Base-by-base conservation (phyloP, 352 stramenopile species). In the Sclerospora graminicola region DNA sequence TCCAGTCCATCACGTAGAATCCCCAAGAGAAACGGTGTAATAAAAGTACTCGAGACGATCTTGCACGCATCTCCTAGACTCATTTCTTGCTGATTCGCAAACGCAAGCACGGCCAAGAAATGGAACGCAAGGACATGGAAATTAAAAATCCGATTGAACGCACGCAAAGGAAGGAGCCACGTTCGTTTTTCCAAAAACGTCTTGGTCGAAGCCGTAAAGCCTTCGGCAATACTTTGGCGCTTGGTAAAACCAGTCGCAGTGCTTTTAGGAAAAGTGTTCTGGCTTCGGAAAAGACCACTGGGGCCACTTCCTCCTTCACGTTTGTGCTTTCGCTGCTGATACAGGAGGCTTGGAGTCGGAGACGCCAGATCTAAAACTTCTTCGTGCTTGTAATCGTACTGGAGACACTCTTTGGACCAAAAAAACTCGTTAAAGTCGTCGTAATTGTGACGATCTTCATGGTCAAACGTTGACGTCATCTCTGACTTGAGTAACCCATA, bases 401-500 rank as follows among this genome's bases (percentile, higher is more conserved):
- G 77, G 18, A 99, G 74, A 51, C 96, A 99, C 2, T 82, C 65
- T n/a, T 82, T 74, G 14, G 81, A 95, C 96, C 96, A 99, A 58
- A 99, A 99, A 56, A 98, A 99, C 73, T 99, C 96, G 67, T 99
- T 99, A 53, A 98, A 98, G 56, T 99, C 96, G 34, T 99, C 96
- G 57, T 99, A 99, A 63, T 98, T 99, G 54, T 94, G 78, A 19
- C 90, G 94, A 38, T 97, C 81, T 29, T 90, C 55, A 60, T 99
- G 95, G 51, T 99, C 96, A 15, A 66, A 72, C 41, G 74, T 84
- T 4, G 66, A 83, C 26, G 92, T 68, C 74, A 98, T 95, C 41
- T 97, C 81, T 5, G 66, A 48, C 44, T 68, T 70, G 18, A 94
- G 37, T 16, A 92, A 58, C 6, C 66, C 67, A 57, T 97, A 99